Conservation (phyloP, 192 early-diverging fungal species). For the Podila epigama region DNA sequence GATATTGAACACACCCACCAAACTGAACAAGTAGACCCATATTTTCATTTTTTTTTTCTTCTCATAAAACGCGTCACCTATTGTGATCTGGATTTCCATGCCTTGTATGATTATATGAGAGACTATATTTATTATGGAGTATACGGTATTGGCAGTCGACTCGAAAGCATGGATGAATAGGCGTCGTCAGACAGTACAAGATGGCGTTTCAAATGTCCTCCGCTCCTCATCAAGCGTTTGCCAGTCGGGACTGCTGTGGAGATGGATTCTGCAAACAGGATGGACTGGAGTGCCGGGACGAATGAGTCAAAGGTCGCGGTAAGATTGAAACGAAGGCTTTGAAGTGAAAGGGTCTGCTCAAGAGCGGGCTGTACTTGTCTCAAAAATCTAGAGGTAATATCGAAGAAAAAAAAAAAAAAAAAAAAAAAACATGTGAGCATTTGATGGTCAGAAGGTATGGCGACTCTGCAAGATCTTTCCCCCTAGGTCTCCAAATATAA, state of each 20-base stretch:
- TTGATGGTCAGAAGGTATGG: not conserved
- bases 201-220: constrained; percentile 31
- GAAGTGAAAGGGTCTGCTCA: constrained; percentile 23
- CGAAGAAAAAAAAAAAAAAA: not conserved
- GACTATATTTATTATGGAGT: too few species aligned
- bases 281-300: constrained; percentile 23
- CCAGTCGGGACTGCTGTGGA: constrained; percentile 28
- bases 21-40: not conserved
- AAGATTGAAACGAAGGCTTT: constrained; percentile 30
- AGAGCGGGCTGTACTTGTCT: constrained; percentile 28
- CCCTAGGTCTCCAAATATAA: too few species aligned
- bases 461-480: too few species aligned
- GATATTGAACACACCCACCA: constrained; percentile 57
- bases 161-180: constrained; percentile 11
- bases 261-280: constrained; percentile 20
- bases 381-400: constrained; percentile 11
- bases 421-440: not conserved
- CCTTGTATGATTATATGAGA: too few species aligned
- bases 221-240: constrained; percentile 37
- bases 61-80: too few species aligned
- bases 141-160: constrained; percentile 4
- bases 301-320: constrained; percentile 9
- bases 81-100: too few species aligned
- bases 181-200: constrained; percentile 34
- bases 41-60: too few species aligned